phyloP scores from a whole-genome alignment of 441 rosid genomes.

The Cnidoscolus chayamansa region DNA sequence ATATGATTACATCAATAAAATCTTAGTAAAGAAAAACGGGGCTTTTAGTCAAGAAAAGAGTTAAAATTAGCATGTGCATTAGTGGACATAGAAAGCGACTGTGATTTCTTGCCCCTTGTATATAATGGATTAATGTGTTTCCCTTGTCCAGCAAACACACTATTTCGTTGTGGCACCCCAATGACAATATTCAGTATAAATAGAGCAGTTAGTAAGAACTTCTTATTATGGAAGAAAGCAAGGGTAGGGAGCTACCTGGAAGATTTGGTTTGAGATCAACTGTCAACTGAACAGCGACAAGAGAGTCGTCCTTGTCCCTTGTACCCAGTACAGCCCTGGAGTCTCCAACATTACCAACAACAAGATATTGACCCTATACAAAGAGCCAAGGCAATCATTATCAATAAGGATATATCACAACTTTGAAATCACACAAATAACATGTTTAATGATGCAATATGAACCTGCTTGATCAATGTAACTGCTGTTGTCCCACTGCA shows the following conservation, averaged over 20 bases:
- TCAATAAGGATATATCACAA: constrained; percentile 15
- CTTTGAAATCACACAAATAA: constrained; percentile 2
- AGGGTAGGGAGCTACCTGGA: constrained; percentile 54
- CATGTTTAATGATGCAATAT: background rate
- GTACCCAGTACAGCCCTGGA: constrained; percentile 87
- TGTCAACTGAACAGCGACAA: constrained; percentile 84
- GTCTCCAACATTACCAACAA: constrained; percentile 93
- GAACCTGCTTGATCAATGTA: constrained; percentile 88
- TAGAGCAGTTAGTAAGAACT: background rate
- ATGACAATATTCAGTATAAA: background rate
- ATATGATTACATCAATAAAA: background rate
- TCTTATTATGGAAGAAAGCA: background rate
- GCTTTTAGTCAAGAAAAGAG: constrained; percentile 2
- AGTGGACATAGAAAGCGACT: background rate
- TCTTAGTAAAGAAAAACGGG: too few species aligned
- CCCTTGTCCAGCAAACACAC: background rate
- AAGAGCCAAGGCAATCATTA: constrained; percentile 15
- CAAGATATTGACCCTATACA: constrained; percentile 69
- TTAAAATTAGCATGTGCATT: background rate
- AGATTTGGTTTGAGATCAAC: constrained; percentile 95
- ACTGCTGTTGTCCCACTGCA: constrained; percentile 99
- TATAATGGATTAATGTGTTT: background rate
- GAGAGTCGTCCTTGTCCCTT: constrained; percentile 61
- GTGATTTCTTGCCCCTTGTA: background rate
- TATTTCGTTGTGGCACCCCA: background rate